Base-by-base conservation (phyloP, 106 monocot genomes). In the Xerophyta viscosa region DNA sequence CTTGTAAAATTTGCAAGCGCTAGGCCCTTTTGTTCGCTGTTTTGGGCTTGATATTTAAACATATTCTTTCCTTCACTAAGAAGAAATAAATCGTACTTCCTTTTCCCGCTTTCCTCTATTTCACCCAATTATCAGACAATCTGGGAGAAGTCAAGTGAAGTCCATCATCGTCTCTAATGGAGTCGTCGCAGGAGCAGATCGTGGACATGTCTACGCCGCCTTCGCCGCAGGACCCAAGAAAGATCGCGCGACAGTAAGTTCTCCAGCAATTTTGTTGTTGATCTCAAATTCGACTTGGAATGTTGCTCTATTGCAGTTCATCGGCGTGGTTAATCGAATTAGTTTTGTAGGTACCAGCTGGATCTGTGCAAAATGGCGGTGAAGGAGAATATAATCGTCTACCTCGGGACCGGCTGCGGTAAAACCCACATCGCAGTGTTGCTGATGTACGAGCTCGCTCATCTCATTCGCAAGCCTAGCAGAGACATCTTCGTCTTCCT, bases 361-460 rank as follows among this genome's bases (percentile, higher is more conserved):
- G 96, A 98, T 29, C 66, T 98, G 5, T 82, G 96, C 66, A 82
- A 74, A 54, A 82, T 50, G 57, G 96, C 96, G 4, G 65, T 79
- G 58, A 68, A 71, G 46, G 79, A 86, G 74, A 98, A 98, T 65
- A 76, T 74, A 11, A 98, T 98, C 29, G 89, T 98, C 22, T 86
- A 79, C 50, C 48, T 98, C 37, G 85, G 79, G 41, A 98, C 96
- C 3, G 96, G 96, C 0, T 79, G 89, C 41, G 96, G 96, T 14
- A 98, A 98, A 74, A 98, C 96, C 13, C 96, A 86, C 64, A 89
- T 98, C 24, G 85, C 96, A 0, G 89, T 89, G 23, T 67, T 98
- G 36, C 76, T 98, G 24, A 89, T 98, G 78, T 74, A 82, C 65
- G 96, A 89, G 61, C 73, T 89, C 22, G 65, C 68, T 4, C 68